These are phyloP conservation scores for Sonneratia alba DNA, from an alignment of 345 rosid species.

Conservation along the genomic window DNA sequence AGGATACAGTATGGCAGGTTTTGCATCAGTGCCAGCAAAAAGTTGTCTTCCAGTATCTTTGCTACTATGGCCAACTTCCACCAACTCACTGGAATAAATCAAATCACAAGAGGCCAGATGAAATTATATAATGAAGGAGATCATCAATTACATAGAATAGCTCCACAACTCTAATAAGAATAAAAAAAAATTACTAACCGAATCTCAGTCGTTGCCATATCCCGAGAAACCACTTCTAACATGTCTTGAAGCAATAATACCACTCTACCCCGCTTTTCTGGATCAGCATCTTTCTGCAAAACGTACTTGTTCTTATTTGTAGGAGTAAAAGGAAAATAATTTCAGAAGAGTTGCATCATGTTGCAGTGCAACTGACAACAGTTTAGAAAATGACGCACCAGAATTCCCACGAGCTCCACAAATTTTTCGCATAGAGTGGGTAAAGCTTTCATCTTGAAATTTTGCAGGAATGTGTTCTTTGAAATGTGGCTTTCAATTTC, in stretches of 20 bases:
- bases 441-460: conserved; percentile 76
- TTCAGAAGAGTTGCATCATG: not conserved
- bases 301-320: conserved; percentile 8
- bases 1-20: conserved; percentile 81
- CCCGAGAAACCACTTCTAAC: conserved; percentile 85
- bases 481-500: conserved; percentile 83
- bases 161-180: not conserved
- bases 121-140: not conserved
- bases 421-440: conserved; percentile 65
- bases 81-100: conserved; percentile 49
- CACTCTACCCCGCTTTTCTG: conserved; percentile 59
- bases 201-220: conserved; percentile 88
- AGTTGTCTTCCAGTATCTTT: conserved; percentile 93
- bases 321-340: not conserved
- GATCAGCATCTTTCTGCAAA: conserved; percentile 79
- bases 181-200: conserved; percentile 46
- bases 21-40: conserved; percentile 82
- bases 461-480: conserved; percentile 72
- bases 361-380: not conserved
- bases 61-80: conserved; percentile 75
- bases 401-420: conserved; percentile 77
- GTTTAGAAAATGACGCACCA: conserved; percentile 43
- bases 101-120: not conserved
- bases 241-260: conserved; percentile 85
- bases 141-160: not conserved